A percentile compares a stretch with the other conserved stretches of the same genome.
Conservation (phyloP, 495 filamentous ascomycete species). For the Aspergillus bertholletiae region DNA sequence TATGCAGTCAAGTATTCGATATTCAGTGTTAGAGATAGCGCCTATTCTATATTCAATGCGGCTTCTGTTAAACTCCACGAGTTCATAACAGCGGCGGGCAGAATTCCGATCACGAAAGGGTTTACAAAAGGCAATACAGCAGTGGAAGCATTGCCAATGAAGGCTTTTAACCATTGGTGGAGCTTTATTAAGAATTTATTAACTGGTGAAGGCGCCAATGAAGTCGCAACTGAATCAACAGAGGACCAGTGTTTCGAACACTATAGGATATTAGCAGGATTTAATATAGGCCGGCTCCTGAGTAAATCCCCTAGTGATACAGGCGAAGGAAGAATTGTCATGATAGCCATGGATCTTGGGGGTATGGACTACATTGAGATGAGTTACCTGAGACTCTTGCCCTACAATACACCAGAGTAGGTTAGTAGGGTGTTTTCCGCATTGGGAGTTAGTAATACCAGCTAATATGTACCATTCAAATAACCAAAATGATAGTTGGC, state of each 20-base stretch:
- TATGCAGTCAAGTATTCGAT: not conserved
- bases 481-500: too few relatives aligned
- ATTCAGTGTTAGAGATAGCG: not conserved
- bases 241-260: not conserved
- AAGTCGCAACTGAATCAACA: not conserved
- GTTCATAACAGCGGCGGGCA: not conserved
- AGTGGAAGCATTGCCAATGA: not conserved
- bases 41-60: slow-evolving; percentile 2
- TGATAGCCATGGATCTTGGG: not conserved
- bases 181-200: not conserved
- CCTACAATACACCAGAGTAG: not conserved
- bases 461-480: not conserved
- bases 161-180: not conserved
- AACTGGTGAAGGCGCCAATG: not conserved
- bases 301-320: not conserved
- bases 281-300: not conserved
- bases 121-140: not conserved
- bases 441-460: not conserved
- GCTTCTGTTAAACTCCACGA: not conserved
- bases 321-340: not conserved
- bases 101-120: not conserved
- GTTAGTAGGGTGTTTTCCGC: not conserved
- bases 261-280: not conserved
- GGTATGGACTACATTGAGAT: not conserved
- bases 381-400: slow-evolving; percentile 1